Conservation (phyloP, 2,329 filamentous ascomycete genomes). For the Orbilia quercus region DNA sequence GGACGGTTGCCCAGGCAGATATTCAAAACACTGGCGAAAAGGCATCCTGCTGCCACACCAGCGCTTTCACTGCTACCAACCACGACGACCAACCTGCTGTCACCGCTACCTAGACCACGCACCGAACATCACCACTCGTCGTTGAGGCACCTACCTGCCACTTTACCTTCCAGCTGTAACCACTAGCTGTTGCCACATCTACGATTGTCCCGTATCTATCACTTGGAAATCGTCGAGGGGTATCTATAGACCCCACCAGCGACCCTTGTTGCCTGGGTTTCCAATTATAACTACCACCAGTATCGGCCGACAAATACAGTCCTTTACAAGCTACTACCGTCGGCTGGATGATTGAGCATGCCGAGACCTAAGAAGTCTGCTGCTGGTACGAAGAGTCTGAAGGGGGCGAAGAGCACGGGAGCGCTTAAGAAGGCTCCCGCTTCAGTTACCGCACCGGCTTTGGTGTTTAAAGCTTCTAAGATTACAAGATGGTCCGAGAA, state of each 20-base stretch:
- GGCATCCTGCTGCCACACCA: background rate
- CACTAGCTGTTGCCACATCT: slow-evolving; percentile 2
- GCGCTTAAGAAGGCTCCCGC: slow-evolving; percentile 30
- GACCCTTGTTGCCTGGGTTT: slow-evolving; percentile 11
- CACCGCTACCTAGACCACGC: slow-evolving; percentile 5
- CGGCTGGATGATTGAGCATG: slow-evolving; percentile 12
- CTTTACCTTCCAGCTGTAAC: background rate
- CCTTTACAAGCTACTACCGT: slow-evolving; percentile 17
- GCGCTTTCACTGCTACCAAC: background rate
- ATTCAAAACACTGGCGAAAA: slow-evolving; percentile 45
- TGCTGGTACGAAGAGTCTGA: slow-evolving; percentile 1
- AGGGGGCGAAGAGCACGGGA: slow-evolving; percentile 19
- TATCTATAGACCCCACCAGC: slow-evolving; percentile 11
- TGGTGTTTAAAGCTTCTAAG: slow-evolving; percentile 45
- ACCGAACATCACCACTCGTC: slow-evolving; percentile 1
- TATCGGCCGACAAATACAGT: background rate
- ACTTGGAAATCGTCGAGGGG: background rate
- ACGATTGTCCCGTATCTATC: background rate
- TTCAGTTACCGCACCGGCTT: slow-evolving; percentile 1
- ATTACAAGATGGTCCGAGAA: slow-evolving; percentile 45
- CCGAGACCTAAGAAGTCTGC: slow-evolving; percentile 48
- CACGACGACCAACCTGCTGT: slow-evolving; percentile 2
- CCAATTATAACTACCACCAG: too few relatives aligned
- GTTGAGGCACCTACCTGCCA: slow-evolving; percentile 10
- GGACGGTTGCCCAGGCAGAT: slow-evolving; percentile 40